phyloP scores from a whole-genome alignment of 495 filamentous ascomycete species.

The Penicillium goetzii region DNA sequence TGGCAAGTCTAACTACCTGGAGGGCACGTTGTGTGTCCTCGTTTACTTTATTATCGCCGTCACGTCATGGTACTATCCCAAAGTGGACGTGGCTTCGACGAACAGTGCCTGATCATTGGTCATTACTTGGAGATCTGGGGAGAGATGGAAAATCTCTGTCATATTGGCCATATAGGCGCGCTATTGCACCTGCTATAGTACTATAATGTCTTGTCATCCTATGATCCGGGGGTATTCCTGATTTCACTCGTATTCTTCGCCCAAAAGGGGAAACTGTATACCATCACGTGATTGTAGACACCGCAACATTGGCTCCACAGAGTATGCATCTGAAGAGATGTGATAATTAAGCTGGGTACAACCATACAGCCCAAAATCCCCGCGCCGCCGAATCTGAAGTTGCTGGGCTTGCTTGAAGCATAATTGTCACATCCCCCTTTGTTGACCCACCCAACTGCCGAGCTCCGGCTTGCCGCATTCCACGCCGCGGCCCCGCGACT shows the following conservation, averaged over 20 bases:
- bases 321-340: too few species aligned
- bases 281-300: slow-evolving; percentile 16
- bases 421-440: background rate
- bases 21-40: slow-evolving; percentile 73
- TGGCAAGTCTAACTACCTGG: slow-evolving; percentile 79
- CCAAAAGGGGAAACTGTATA: slow-evolving; percentile 16
- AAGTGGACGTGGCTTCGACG: slow-evolving; percentile 31
- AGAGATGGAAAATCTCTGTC: background rate
- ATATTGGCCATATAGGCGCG: background rate
- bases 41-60: slow-evolving; percentile 60
- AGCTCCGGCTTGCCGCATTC: slow-evolving; percentile 17
- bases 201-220: background rate
- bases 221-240: background rate
- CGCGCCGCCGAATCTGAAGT: too few species aligned
- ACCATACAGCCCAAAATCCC: background rate
- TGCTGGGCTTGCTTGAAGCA: background rate
- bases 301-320: background rate
- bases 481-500: slow-evolving; percentile 6
- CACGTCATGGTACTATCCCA: slow-evolving; percentile 55
- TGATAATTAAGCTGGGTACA: background rate
- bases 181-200: background rate
- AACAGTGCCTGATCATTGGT: slow-evolving; percentile 23
- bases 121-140: background rate
- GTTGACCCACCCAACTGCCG: background rate
- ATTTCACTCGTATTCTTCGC: background rate